Evolutionary conservation across 2,329 filamentous ascomycete species (phyloP), one percentile per base, ranked within the genome.

Genomic region (Penicillium sp.): DNA sequence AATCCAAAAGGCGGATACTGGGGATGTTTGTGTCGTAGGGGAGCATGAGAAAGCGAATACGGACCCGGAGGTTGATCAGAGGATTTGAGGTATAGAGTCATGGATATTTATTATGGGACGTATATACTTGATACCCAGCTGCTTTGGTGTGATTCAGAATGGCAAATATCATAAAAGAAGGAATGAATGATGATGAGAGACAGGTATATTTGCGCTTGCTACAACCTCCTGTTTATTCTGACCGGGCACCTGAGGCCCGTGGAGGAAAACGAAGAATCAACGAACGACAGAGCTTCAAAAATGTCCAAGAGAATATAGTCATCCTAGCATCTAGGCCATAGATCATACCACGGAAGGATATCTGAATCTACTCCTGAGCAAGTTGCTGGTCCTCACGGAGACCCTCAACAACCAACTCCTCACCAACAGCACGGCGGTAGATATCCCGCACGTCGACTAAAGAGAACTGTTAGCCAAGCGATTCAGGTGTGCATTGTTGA

Each of bases 391-490:
- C 90, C 70, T 96, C 90, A 74, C 91, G 86, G 70, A 96, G 80
- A 52, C 91, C 91, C 78, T 96, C 90, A 52, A 97, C 91, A 71
- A 91, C 88, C 66, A 97, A 82, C 75, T 95, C 90, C 75, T 96
- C 86, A 54, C 92, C 91, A 60, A 89, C 86, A 66, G 88, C 89
- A 69, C 95, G 87, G 67, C 80, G 83, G 82, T 96, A 99, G 68
- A 99, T 91, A 74, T 98, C 91, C 80, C 88, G 89, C 72, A 99
- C 93, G 76, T 99, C 93, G 75, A 97, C 95, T 79, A 81, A 2
- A 5, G 21, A 6, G 9, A 11, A 9, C 24, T 29, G 50, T 9
- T 3, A n/a, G 22, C 16, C 11, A 5, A 29, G 9, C 2, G 10
- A 33, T 35, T 8, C 8, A 47, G 16, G 8, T 9, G 14, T 16